Evolutionary conservation across 2,329 filamentous ascomycete genomes (phyloP).

Genomic region (Fusarium sp.): DNA sequence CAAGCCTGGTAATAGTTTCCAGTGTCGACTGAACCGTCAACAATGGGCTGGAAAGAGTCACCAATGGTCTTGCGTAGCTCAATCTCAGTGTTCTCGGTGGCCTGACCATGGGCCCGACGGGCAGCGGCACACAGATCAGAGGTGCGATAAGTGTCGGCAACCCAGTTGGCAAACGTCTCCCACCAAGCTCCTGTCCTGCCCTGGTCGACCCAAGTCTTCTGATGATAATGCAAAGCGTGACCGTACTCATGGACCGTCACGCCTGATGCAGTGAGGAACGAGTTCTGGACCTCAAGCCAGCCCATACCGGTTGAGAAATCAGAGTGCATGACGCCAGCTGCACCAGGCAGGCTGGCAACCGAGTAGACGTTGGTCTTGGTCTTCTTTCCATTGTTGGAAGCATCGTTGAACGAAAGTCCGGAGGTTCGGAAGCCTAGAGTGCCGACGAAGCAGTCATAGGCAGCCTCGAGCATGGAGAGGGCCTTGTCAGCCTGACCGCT

Average conservation of each 20-base stretch:
- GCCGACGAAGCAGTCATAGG: slow-evolving; percentile 54
- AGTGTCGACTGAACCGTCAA: slow-evolving; percentile 54
- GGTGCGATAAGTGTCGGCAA: slow-evolving; percentile 61
- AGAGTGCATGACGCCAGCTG: slow-evolving; percentile 56
- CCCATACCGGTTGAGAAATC: slow-evolving; percentile 53
- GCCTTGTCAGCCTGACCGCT: slow-evolving; percentile 39
- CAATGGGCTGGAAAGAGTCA: slow-evolving; percentile 59
- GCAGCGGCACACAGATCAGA: slow-evolving; percentile 55
- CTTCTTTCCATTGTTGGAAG: slow-evolving; percentile 53
- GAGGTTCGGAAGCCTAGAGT: slow-evolving; percentile 52
- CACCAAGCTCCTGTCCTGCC: slow-evolving; percentile 60
- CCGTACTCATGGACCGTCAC: slow-evolving; percentile 63
- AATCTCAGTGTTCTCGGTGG: slow-evolving; percentile 52
- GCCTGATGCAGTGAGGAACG: slow-evolving; percentile 51
- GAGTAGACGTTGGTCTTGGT: slow-evolving; percentile 61
- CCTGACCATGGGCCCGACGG: slow-evolving; percentile 49
- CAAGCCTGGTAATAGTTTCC: slow-evolving; percentile 64
- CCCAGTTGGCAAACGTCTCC: slow-evolving; percentile 62
- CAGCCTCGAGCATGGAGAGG: slow-evolving; percentile 57
- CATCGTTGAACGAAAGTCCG: slow-evolving; percentile 50
- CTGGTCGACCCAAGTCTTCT: slow-evolving; percentile 58
- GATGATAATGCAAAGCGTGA: slow-evolving; percentile 59
- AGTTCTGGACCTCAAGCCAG: slow-evolving; percentile 56
- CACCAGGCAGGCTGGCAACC: slow-evolving; percentile 51
- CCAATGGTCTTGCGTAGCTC: slow-evolving; percentile 57